Percentiles rank a stretch among this genome's conserved stretches.
Evolutionary conservation across 148 eudicot genomes (phyloP).

Genomic region (Beta vulgaris): DNA sequence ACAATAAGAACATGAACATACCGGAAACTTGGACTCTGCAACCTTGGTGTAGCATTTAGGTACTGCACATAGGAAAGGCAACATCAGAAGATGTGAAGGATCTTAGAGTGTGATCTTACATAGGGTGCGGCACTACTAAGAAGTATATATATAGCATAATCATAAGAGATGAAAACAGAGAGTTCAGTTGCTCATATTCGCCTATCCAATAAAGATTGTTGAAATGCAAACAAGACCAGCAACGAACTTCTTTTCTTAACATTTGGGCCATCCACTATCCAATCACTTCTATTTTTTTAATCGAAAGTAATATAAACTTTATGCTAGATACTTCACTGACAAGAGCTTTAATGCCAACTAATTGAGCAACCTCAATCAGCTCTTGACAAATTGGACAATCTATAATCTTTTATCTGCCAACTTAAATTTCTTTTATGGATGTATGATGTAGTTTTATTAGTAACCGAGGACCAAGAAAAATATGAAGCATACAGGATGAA

Average conservation of each 20-base stretch:
- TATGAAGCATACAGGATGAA: background rate
- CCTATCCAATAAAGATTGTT: background rate
- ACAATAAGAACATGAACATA: constrained; percentile 22
- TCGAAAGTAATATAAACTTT: background rate
- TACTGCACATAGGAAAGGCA: constrained; percentile 46
- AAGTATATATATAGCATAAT: background rate
- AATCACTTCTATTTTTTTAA: background rate
- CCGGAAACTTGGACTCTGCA: constrained; percentile 83
- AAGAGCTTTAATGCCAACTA: background rate
- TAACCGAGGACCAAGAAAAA: constrained; percentile 5
- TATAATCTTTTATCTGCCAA: background rate
- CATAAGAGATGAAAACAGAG: background rate
- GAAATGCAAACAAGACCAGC: background rate
- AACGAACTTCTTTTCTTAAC: background rate
- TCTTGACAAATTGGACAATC: background rate
- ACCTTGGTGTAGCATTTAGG: constrained; percentile 60
- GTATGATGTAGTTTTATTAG: background rate
- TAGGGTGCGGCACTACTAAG: background rate
- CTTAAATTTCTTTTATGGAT: background rate
- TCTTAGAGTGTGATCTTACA: background rate
- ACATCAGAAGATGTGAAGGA: constrained; percentile 1
- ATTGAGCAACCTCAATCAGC: background rate
- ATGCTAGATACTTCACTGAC: background rate
- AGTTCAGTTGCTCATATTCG: background rate
- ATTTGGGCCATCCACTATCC: background rate